Percentiles rank a stretch among this genome's conserved stretches.
These are phyloP conservation scores for Chrysoporthe austroafricana DNA, from an alignment of 2,329 filamentous ascomycete species.

Conservation along the genomic window DNA sequence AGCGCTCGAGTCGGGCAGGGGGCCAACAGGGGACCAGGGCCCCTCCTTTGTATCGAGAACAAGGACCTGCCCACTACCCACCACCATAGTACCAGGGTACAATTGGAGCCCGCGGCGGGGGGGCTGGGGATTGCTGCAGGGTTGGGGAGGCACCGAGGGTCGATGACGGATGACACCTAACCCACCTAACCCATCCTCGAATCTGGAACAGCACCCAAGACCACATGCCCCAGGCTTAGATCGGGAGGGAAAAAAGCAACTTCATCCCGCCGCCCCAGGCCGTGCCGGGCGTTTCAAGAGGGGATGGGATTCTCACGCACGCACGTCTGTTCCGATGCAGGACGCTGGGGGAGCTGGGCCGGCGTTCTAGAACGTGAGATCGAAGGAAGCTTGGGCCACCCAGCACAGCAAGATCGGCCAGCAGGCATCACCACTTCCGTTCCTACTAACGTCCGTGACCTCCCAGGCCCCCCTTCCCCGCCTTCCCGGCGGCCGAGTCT, in stretches of 20 bases:
- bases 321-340: background rate
- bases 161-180: slow-evolving; percentile 7
- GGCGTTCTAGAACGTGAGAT: slow-evolving; percentile 9
- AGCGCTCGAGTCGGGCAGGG: background rate
- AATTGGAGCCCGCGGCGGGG: background rate
- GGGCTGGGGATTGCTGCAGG: slow-evolving; percentile 15
- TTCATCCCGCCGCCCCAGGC: background rate
- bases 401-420: background rate
- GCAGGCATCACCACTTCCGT: background rate
- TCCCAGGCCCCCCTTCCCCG: background rate
- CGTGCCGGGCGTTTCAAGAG: background rate
- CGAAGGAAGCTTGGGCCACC: slow-evolving; percentile 14
- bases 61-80: too few species aligned
- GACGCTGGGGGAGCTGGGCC: background rate
- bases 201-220: background rate
- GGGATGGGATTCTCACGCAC: background rate
- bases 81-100: background rate
- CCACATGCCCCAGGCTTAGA: background rate
- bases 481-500: background rate
- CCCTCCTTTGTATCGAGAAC: too few species aligned
- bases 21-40: background rate
- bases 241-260: background rate
- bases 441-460: background rate
- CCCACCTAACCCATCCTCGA: background rate
- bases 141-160: background rate